These are phyloP conservation scores for Penicillium brevicompactum DNA, from an alignment of 2,329 filamentous ascomycete species.

Conservation along the genomic window DNA sequence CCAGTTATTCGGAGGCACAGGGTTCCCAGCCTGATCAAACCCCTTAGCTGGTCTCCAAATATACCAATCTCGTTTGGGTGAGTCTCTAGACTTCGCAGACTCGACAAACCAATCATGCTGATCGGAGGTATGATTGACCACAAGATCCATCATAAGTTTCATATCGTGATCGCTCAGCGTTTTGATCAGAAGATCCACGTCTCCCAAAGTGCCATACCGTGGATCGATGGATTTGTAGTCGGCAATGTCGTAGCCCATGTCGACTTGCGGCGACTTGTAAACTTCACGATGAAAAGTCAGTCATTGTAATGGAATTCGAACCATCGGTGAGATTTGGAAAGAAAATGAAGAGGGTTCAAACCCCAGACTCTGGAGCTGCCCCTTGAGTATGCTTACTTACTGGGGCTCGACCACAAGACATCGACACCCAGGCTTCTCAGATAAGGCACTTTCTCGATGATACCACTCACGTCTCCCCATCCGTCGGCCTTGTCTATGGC, in stretches of 20 bases:
- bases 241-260: slow-evolving; percentile 63
- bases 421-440: slow-evolving; percentile 32
- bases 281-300: slow-evolving; percentile 19
- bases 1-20: slow-evolving; percentile 73
- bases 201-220: slow-evolving; percentile 49
- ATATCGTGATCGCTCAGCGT: slow-evolving; percentile 48
- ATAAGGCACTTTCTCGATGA: slow-evolving; percentile 35
- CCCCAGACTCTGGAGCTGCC: too few species aligned
- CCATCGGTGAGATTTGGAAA: too few species aligned
- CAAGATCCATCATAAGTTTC: slow-evolving; percentile 54
- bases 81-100: slow-evolving; percentile 58
- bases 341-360: too few species aligned
- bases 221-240: slow-evolving; percentile 50
- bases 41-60: slow-evolving; percentile 51
- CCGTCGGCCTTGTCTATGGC: slow-evolving; percentile 30
- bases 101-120: slow-evolving; percentile 70
- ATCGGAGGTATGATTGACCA: slow-evolving; percentile 45
- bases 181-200: slow-evolving; percentile 49
- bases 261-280: slow-evolving; percentile 51
- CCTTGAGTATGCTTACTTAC: background rate
- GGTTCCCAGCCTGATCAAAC: slow-evolving; percentile 56
- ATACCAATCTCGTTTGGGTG: slow-evolving; percentile 66
- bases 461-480: slow-evolving; percentile 35
- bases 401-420: slow-evolving; percentile 47
- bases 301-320: too few species aligned